Conservation (phyloP, 306 rosid species). For the Cicer chorassanicum region DNA sequence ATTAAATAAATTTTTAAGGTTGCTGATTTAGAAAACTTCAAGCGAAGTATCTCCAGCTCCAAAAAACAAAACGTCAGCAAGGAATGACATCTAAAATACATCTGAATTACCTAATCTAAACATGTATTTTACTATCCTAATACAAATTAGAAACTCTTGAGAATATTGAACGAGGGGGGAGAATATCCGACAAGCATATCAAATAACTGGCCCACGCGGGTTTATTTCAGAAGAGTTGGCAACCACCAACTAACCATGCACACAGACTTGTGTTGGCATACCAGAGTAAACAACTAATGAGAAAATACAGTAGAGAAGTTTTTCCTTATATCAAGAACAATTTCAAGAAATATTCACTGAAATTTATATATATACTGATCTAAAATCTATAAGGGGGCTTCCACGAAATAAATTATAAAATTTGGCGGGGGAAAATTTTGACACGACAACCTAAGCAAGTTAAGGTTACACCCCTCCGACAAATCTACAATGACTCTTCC, state of each 20-base stretch:
- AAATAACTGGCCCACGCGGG: not conserved
- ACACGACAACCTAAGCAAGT: conserved; percentile 63
- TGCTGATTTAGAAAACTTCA: too few species aligned
- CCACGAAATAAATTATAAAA: conserved; percentile 56
- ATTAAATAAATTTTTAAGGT: too few species aligned
- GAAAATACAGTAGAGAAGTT: conserved; percentile 17
- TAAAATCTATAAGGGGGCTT: conserved; percentile 45
- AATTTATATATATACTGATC: conserved; percentile 46
- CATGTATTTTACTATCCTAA: too few species aligned
- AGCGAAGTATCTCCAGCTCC: too few species aligned
- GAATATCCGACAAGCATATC: too few species aligned
- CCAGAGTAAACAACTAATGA: not conserved
- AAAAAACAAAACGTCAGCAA: too few species aligned
- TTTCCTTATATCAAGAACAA: conserved; percentile 37
- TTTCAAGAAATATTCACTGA: conserved; percentile 45
- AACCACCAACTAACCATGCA: conserved; percentile 7
- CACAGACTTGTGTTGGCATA: not conserved
- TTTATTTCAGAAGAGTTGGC: not conserved
- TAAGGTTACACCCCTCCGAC: conserved; percentile 69
- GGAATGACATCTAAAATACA: too few species aligned
- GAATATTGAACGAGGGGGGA: too few species aligned
- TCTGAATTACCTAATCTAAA: too few species aligned
- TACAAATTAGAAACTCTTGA: too few species aligned
- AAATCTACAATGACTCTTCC: conserved; percentile 71
- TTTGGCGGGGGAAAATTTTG: conserved; percentile 27